Percentiles rank a stretch among this genome's conserved stretches.
Conservation (phyloP, 1,284 basidiomycete species). For the Ganoderma lingzhi region DNA sequence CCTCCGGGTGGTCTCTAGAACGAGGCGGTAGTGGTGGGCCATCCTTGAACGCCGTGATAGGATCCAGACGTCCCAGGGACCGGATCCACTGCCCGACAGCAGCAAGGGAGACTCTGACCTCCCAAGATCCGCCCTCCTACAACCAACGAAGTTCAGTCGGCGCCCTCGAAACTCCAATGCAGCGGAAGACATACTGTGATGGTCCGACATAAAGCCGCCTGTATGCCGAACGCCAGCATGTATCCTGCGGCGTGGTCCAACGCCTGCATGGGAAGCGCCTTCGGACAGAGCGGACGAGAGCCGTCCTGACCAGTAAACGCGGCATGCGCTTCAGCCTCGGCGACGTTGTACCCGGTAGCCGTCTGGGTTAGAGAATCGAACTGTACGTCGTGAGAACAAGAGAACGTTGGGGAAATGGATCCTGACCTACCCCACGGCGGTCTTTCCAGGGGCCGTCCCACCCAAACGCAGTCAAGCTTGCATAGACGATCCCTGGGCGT, state of each 20-base stretch:
- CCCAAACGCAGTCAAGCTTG: constrained; percentile 66
- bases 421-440: constrained; percentile 55
- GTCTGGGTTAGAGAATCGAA: constrained; percentile 78
- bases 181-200: constrained; percentile 50
- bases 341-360: constrained; percentile 67
- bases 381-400: constrained; percentile 40
- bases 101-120: constrained; percentile 66
- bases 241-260: constrained; percentile 71
- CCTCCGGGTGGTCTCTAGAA: constrained; percentile 45
- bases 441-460: constrained; percentile 68
- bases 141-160: neutral
- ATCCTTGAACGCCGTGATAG: constrained; percentile 50
- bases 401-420: neutral
- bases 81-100: constrained; percentile 65
- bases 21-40: constrained; percentile 47
- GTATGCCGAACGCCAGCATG: constrained; percentile 66
- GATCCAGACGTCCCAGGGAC: constrained; percentile 56
- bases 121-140: constrained; percentile 72
- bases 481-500: constrained; percentile 64
- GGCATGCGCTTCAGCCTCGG: constrained; percentile 60
- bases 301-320: constrained; percentile 35
- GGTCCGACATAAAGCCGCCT: constrained; percentile 60
- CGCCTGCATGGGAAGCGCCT: constrained; percentile 66
- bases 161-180: neutral
- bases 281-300: constrained; percentile 43